Conservation (phyloP, 495 filamentous ascomycete genomes). For the Penicillium lagena region DNA sequence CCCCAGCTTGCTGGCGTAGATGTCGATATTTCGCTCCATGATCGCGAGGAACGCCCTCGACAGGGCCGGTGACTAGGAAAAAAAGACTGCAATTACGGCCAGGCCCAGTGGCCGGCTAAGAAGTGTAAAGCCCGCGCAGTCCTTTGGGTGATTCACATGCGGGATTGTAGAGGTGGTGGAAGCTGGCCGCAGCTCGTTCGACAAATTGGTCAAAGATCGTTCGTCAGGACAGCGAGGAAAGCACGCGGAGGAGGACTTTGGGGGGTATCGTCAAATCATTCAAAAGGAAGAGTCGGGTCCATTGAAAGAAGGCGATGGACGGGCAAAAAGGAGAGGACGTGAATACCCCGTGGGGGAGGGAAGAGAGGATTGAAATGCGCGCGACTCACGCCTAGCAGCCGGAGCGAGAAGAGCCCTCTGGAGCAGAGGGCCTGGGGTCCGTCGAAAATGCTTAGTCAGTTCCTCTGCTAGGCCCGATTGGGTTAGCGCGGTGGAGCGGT, state of each 20-base stretch:
- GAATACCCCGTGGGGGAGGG: conserved; percentile 29
- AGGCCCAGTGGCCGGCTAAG: conserved; percentile 39
- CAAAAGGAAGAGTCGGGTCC: conserved; percentile 49
- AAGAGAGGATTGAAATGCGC: conserved; percentile 30
- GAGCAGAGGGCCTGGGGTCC: conserved; percentile 16
- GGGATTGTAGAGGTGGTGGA: conserved; percentile 39
- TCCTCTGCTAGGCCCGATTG: no score
- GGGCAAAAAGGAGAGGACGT: conserved; percentile 59
- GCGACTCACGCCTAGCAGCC: conserved; percentile 21
- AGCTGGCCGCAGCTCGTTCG: conserved; percentile 40
- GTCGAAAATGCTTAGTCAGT: no score
- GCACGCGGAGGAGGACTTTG: not conserved
- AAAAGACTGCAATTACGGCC: conserved; percentile 24
- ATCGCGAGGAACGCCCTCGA: conserved; percentile 16
- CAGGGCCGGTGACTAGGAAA: conserved; percentile 17
- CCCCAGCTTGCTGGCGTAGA: conserved; percentile 52
- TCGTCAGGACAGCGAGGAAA: conserved; percentile 5
- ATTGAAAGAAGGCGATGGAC: conserved; percentile 43
- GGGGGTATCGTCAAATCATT: conserved; percentile 33
- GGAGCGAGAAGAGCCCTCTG: conserved; percentile 18
- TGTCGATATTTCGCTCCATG: conserved; percentile 53
- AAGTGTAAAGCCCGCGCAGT: conserved; percentile 24
- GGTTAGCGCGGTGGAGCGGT: no score
- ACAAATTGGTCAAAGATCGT: conserved; percentile 24
- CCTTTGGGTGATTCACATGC: conserved; percentile 35